Evolutionary conservation across 2,329 filamentous ascomycete species (phyloP).

Genomic region (Ramichloridium luteum): DNA sequence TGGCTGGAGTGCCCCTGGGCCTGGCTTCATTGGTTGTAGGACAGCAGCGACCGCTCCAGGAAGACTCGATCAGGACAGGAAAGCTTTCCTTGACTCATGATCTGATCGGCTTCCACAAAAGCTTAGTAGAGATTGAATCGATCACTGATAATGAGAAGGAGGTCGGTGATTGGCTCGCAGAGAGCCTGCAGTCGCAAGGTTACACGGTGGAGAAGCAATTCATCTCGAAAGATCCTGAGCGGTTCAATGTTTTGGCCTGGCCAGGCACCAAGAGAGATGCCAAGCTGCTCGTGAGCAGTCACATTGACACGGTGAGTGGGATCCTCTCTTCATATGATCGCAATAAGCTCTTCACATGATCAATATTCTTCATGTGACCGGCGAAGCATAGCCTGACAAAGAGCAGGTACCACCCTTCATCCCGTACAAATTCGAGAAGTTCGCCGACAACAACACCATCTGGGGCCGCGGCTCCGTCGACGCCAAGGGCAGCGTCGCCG

Average conservation of each 20-base stretch:
- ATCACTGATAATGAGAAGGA: slow-evolving; percentile 55
- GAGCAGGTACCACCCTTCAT: slow-evolving; percentile 61
- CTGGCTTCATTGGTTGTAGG: slow-evolving; percentile 5
- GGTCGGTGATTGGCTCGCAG: slow-evolving; percentile 55
- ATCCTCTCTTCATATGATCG: neutral
- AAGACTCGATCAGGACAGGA: slow-evolving; percentile 1
- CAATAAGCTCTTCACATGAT: neutral
- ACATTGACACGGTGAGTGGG: slow-evolving; percentile 58
- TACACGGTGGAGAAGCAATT: slow-evolving; percentile 53
- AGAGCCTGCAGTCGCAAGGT: slow-evolving; percentile 49
- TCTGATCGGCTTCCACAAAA: slow-evolving; percentile 61
- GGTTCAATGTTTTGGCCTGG: slow-evolving; percentile 71
- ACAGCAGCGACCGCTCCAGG: slow-evolving; percentile 5
- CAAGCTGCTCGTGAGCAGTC: slow-evolving; percentile 57
- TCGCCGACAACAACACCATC: slow-evolving; percentile 33
- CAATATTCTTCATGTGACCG: slow-evolving; percentile 2
- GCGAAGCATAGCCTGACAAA: too few relatives aligned
- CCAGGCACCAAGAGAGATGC: slow-evolving; percentile 38
- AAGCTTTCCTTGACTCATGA: slow-evolving; percentile 24
- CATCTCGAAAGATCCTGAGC: slow-evolving; percentile 29
- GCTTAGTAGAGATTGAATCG: slow-evolving; percentile 62
- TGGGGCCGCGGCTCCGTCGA: slow-evolving; percentile 63
- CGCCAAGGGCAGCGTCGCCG: slow-evolving; percentile 47
- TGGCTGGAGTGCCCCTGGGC: slow-evolving; percentile 3
- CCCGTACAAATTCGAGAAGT: slow-evolving; percentile 47